Evolutionary conservation across 768 basidiomycete species (phyloP).

Genomic region (Tulasnella sp.): DNA sequence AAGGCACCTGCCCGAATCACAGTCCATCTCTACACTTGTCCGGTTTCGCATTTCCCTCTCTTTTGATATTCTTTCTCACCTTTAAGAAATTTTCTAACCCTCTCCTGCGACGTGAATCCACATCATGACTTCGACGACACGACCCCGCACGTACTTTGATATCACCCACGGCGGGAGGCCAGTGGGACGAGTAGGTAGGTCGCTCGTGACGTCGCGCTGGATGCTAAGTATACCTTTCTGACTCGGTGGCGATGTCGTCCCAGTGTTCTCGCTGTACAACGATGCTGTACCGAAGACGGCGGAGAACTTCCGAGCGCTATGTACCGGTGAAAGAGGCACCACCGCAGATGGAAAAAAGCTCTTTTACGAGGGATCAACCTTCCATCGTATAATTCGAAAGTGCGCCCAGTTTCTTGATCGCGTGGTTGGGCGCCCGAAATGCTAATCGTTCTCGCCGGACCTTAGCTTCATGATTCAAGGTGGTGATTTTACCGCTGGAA

Average conservation of each 20-base stretch:
- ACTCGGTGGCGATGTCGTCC: slow-evolving; percentile 28
- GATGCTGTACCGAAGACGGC: slow-evolving; percentile 52
- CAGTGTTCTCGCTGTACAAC: slow-evolving; percentile 49
- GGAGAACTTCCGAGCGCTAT: slow-evolving; percentile 48
- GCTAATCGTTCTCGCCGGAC: slow-evolving; percentile 3
- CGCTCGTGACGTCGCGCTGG: slow-evolving; percentile 42
- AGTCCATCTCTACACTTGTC: neutral
- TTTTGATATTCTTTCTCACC: neutral
- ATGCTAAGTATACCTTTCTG: too few species aligned
- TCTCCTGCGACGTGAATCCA: neutral
- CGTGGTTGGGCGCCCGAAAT: neutral
- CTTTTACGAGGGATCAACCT: slow-evolving; percentile 39
- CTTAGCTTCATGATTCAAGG: slow-evolving; percentile 87
- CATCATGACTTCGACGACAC: slow-evolving; percentile 33
- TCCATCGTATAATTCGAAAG: slow-evolving; percentile 81
- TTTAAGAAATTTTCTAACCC: neutral
- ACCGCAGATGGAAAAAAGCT: slow-evolving; percentile 43
- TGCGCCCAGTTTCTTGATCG: slow-evolving; percentile 44
- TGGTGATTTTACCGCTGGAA: slow-evolving; percentile 86
- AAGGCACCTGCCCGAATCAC: neutral
- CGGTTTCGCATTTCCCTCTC: neutral
- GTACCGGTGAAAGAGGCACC: slow-evolving; percentile 38
- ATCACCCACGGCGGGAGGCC: slow-evolving; percentile 33
- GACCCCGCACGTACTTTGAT: slow-evolving; percentile 48
- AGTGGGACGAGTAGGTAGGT: slow-evolving; percentile 17